Conservation (phyloP, 441 rosid species). For the Capsella rubella region DNA sequence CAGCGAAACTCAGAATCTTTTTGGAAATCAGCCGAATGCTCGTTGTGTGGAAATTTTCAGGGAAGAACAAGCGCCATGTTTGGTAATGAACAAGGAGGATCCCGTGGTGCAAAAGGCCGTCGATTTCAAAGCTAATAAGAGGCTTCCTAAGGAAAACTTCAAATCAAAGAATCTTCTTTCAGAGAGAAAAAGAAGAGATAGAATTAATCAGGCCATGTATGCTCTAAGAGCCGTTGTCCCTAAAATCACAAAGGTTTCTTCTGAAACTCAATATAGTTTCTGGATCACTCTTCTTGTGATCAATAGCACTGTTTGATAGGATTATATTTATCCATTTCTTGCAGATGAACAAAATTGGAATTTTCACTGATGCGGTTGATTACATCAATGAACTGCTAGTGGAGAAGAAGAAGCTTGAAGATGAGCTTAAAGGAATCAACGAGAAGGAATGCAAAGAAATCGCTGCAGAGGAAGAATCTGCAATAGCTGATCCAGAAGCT, state of each 20-base stretch:
- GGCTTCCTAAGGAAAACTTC: conserved; percentile 43
- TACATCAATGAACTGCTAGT: conserved; percentile 61
- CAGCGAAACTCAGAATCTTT: conserved; percentile 44
- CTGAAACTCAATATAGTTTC: conserved; percentile 19
- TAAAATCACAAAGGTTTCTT: conserved; percentile 76
- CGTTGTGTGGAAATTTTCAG: conserved; percentile 24
- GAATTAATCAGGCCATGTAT: conserved; percentile 60
- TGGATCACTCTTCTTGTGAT: background rate
- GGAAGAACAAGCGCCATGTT: conserved; percentile 41
- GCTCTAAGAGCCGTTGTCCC: conserved; percentile 77
- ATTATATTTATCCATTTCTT: conserved; percentile 12
- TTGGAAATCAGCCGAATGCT: conserved; percentile 37
- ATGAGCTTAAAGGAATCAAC: conserved; percentile 54
- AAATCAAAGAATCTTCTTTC: conserved; percentile 77
- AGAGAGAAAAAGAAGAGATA: conserved; percentile 79
- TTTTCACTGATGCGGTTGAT: conserved; percentile 71
- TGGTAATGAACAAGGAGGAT: conserved; percentile 44
- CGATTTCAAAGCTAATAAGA: conserved; percentile 35
- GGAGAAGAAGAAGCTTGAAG: conserved; percentile 58
- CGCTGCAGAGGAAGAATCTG: conserved; percentile 51
- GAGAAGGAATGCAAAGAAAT: conserved; percentile 38
- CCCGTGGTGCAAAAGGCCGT: conserved; percentile 16
- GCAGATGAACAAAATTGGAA: conserved; percentile 80
- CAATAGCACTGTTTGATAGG: background rate
- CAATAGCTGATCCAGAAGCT: conserved; percentile 27